A percentile compares a stretch with the other conserved stretches of the same genome.
These are phyloP conservation scores for Populus tomentosa DNA, from an alignment of 441 rosid species.

Conservation along the genomic window DNA sequence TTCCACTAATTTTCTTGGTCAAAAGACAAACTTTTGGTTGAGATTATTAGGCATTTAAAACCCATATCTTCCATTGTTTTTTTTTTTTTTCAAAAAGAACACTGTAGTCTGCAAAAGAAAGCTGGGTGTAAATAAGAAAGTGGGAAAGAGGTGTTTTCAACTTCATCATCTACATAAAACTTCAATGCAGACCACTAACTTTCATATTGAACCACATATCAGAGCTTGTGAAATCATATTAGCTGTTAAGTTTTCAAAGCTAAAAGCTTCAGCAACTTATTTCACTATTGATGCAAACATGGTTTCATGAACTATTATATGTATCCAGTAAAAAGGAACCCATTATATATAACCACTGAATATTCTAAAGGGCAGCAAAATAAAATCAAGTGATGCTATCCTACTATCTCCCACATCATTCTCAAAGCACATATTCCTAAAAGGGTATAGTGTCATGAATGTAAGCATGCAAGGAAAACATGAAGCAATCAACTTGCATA, in stretches of 20 bases:
- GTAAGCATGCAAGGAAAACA: neutral
- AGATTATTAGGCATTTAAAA: too few relatives aligned
- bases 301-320: neutral
- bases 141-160: neutral
- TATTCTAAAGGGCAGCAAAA: neutral
- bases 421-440: neutral
- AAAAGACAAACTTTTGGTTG: too few relatives aligned
- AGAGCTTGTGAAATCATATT: neutral
- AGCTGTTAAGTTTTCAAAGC: neutral
- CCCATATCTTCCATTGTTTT: too few relatives aligned
- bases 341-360: neutral
- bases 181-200: neutral
- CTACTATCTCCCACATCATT: neutral
- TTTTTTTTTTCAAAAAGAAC: too few relatives aligned
- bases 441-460: neutral
- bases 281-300: neutral
- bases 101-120: neutral
- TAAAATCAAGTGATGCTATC: neutral
- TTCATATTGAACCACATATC: neutral
- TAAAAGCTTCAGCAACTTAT: neutral
- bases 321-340: neutral
- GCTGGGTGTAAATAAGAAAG: neutral
- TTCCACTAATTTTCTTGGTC: neutral
- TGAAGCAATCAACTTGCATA: slow-evolving; percentile 23
- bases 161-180: neutral